Evolutionary conservation across 352 stramenopile species (phyloP), one percentile per base, ranked within the genome.

Genomic region (Pythium biforme): DNA sequence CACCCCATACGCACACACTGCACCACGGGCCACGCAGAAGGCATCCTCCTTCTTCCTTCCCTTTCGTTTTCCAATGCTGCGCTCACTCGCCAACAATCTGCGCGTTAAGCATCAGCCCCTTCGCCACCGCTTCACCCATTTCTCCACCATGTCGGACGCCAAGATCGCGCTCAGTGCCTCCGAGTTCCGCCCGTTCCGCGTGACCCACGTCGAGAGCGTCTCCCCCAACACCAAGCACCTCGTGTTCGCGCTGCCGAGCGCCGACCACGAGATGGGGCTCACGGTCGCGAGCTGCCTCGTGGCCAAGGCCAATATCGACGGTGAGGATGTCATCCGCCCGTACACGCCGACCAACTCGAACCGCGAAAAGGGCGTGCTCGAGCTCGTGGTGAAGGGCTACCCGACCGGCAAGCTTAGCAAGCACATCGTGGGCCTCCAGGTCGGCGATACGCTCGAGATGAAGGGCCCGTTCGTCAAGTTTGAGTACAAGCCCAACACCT

Each of bases 381-480:
- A 92, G 59, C 78, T 94, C 27, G 78, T 95, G 43, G 85, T 96
- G 60, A 96, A 97, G 70, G 74, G 77, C 26, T 96, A 96, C 69
- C 79, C 86, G 12, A 73, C 74, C 23, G 89, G 89, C 54, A 83
- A 89, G 60, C 76, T 97, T 46, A 94, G 84, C 60, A 87, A 86
- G 63, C 83, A 96, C 70, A 88, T 97, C 25, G 70, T 83, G 48
- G 62, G 75, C 27, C 72, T 96, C 15, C 76, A 93, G 51, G 72
- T 81, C 25, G 89, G 89, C 33, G 89, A 96, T 62, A 66, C 73
- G 56, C 70, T 97, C 31, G 80, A 85, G 46, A 85, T 96, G 69
- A 97, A 97, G 73, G 89, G 89, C 11, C 89, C 89, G 22, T 87
- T 95, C 59, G 54, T 81, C 52, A 97, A 96, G 71, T 88, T 97